Evolutionary conservation across 345 rosid genomes (phyloP).

Genomic region (Gossypium bickii): DNA sequence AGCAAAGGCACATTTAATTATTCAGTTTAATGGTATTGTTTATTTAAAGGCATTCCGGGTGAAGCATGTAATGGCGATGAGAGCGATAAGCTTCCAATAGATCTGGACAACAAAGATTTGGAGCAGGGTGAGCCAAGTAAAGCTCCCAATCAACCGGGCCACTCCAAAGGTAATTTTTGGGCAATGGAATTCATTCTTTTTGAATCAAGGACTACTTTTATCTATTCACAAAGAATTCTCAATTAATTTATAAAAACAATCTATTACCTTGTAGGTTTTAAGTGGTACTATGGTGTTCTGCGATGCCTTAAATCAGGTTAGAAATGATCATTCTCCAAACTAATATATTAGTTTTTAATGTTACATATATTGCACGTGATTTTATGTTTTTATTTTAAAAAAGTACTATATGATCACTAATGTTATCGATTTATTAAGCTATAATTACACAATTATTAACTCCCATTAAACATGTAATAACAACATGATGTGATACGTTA

Average conservation of each 20-base stretch:
- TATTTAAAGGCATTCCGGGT: neutral
- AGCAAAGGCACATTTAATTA: no score
- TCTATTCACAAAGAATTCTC: no score
- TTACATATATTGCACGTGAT: no score
- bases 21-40: neutral
- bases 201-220: no score
- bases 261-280: neutral
- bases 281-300: neutral
- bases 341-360: no score
- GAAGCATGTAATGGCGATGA: neutral
- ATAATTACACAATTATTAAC: no score
- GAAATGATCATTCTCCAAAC: neutral
- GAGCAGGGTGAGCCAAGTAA: neutral
- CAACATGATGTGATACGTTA: no score
- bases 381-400: no score
- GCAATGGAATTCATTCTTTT: neutral
- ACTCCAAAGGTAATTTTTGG: neutral
- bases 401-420: no score
- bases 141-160: neutral
- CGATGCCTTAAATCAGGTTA: neutral
- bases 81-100: neutral
- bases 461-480: no score
- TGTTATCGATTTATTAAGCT: no score
- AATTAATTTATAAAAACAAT: no score
- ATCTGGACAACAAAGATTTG: neutral